Conservation (phyloP, 2,329 filamentous ascomycete genomes). For the Stenocarpella maydis region DNA sequence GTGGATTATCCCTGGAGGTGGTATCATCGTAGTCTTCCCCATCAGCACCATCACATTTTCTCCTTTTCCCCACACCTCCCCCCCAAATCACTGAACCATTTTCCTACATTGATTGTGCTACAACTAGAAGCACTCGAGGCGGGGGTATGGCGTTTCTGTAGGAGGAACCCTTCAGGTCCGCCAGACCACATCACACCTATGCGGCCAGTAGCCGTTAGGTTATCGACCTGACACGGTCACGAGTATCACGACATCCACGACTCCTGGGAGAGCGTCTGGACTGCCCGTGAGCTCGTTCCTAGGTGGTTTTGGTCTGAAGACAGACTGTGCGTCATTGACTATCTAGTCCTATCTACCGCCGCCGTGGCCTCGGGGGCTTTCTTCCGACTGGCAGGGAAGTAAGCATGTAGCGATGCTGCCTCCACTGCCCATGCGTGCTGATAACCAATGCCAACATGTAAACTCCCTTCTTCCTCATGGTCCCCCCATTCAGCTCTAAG, state of each 20-base stretch:
- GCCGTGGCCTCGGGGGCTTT: background rate
- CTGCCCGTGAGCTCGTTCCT: background rate
- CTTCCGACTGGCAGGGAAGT: background rate
- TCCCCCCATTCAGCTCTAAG: background rate
- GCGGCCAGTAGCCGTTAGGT: background rate
- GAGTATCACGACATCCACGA: too few species aligned
- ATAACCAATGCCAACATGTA: background rate
- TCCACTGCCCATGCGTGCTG: background rate
- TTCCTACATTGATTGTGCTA: too few species aligned
- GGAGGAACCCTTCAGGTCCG: too few species aligned
- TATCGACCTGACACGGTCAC: background rate
- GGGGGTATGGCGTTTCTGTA: too few species aligned
- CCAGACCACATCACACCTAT: too few species aligned
- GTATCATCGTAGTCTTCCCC: too few species aligned
- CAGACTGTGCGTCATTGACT: conserved; percentile 15
- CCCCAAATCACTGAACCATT: too few species aligned
- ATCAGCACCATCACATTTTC: too few species aligned
- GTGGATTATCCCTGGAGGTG: too few species aligned
- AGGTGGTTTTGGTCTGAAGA: background rate
- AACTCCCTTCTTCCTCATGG: too few species aligned
- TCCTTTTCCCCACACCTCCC: too few species aligned
- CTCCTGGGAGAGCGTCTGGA: background rate
- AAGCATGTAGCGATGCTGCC: background rate
- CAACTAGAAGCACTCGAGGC: too few species aligned
- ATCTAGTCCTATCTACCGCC: conserved; percentile 17